Evolutionary conservation across 169 alveolate species (phyloP), one percentile per base, ranked within the genome.

Genomic region (Plasmodium adleri): DNA sequence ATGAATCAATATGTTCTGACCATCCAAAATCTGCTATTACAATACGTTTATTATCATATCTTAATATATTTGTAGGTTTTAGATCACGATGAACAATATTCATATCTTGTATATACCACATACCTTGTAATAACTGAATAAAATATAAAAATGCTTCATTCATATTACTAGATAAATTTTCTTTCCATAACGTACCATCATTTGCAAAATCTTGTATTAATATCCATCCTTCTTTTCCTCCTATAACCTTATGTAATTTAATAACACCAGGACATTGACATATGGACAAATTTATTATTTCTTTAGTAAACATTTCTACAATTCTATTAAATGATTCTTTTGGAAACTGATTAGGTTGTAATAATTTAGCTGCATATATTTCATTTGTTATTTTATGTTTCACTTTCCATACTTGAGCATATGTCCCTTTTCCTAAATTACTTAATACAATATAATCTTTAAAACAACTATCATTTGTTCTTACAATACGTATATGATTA

Each of bases 221-320:
- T 20, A 95, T 83, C 91, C 95, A 85, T 10, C 97, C 97, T 58
- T 95, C 97, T 26, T 90, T 78, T 3, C 97, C 96, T 45, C 91
- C 94, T 47, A 94, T 93, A n/a, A 95, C 94, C 58, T 94, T 93
- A 20, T 92, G 95, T 26, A 95, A 68, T 59, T 90, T 88, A 10
- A 95, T 95, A 4, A 94, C 96, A 2, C 97, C 97, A 10, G 96
- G 97, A 73, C 97, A 95, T 78, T 95, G 97, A 56, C 97, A 92
- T 17, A 73, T 58, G 24, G 96, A 93, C 45, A 95, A 80, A 64
- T 94, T 94, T 70, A 88, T 86, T 47, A 95, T 95, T 85, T 95
- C 97, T 52, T 94, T 92, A 26, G 88, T 90, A 72, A 95, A 94
- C 96, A 95, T 94, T 62, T 94, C 93, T 10, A 91, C 92, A 58